A percentile compares a stretch with the other conserved stretches of the same genome.
Conservation (phyloP, 2,329 filamentous ascomycete genomes). For the Teratosphaeria zuluensis region DNA sequence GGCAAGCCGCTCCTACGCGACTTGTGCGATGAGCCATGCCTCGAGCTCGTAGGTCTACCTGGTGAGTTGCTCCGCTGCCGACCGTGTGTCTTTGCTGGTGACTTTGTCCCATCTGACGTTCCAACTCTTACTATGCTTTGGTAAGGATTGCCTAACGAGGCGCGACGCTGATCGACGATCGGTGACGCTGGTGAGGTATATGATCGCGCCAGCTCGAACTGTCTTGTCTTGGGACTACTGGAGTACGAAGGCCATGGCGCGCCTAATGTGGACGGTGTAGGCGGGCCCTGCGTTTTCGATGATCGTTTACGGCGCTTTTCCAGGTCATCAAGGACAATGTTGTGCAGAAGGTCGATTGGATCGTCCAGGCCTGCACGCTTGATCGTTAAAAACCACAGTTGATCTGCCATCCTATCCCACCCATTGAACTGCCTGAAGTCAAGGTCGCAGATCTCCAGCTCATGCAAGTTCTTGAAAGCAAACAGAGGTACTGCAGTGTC, state of each 20-base stretch:
- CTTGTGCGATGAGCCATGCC: slow-evolving; percentile 55
- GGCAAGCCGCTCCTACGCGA: slow-evolving; percentile 57
- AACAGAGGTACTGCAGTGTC: slow-evolving; percentile 95
- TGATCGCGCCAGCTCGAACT: slow-evolving; percentile 58
- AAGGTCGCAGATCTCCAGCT: slow-evolving; percentile 86
- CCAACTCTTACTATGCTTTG: slow-evolving; percentile 45
- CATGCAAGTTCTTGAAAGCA: slow-evolving; percentile 92
- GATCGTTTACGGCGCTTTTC: slow-evolving; percentile 75
- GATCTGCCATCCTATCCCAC: slow-evolving; percentile 89
- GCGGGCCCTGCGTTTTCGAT: slow-evolving; percentile 60
- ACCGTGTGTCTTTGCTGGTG: slow-evolving; percentile 16
- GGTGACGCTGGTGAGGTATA: slow-evolving; percentile 60
- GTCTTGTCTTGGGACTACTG: slow-evolving; percentile 46
- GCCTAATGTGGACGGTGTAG: slow-evolving; percentile 57
- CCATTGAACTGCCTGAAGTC: slow-evolving; percentile 96
- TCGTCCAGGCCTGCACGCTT: slow-evolving; percentile 84
- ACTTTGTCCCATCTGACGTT: slow-evolving; percentile 39
- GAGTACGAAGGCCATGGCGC: slow-evolving; percentile 47
- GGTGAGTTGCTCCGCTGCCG: slow-evolving; percentile 73
- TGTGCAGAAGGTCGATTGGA: slow-evolving; percentile 76
- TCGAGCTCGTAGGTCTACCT: slow-evolving; percentile 62
- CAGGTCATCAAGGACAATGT: slow-evolving; percentile 93
- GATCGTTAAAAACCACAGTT: slow-evolving; percentile 78
- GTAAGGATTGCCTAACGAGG: slow-evolving; percentile 41
- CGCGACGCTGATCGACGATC: slow-evolving; percentile 37